A percentile compares a stretch with the other conserved stretches of the same genome.
Evolutionary conservation across 441 rosid species (phyloP).

Genomic region (Pelargonium citronellum): DNA sequence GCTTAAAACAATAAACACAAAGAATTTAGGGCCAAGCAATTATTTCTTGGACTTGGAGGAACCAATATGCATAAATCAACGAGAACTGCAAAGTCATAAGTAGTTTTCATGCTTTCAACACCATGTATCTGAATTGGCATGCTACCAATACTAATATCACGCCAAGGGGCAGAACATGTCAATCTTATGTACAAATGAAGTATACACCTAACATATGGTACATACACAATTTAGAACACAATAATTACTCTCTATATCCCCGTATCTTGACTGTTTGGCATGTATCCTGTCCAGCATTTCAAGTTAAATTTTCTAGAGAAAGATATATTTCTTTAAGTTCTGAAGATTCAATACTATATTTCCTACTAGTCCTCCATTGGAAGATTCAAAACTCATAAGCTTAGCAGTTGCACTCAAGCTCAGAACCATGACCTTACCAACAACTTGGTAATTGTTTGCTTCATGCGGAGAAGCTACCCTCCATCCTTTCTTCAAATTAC

Average conservation of each 20-base stretch:
- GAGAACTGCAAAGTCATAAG: neutral
- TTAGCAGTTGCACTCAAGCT: neutral
- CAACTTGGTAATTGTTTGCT: neutral
- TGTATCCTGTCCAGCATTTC: too few relatives aligned
- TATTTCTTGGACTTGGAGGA: neutral
- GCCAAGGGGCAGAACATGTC: too few relatives aligned
- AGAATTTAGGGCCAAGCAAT: neutral
- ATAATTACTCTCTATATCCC: too few relatives aligned
- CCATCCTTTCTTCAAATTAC: neutral
- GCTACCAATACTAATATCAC: neutral
- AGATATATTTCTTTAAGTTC: too few relatives aligned
- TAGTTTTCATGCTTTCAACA: neutral
- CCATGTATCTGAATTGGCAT: neutral
- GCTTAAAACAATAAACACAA: neutral
- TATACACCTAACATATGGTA: too few relatives aligned
- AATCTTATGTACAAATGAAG: too few relatives aligned
- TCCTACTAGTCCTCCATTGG: too few relatives aligned
- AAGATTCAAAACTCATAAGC: neutral
- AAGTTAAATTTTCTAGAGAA: too few relatives aligned
- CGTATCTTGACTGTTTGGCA: too few relatives aligned
- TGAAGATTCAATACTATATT: too few relatives aligned
- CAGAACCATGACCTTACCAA: neutral
- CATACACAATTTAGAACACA: too few relatives aligned
- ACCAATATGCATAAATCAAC: neutral
- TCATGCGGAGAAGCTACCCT: neutral